Evolutionary conservation across 176 grass and related monocot genomes (phyloP).

Genomic region (Carex scoparia): DNA sequence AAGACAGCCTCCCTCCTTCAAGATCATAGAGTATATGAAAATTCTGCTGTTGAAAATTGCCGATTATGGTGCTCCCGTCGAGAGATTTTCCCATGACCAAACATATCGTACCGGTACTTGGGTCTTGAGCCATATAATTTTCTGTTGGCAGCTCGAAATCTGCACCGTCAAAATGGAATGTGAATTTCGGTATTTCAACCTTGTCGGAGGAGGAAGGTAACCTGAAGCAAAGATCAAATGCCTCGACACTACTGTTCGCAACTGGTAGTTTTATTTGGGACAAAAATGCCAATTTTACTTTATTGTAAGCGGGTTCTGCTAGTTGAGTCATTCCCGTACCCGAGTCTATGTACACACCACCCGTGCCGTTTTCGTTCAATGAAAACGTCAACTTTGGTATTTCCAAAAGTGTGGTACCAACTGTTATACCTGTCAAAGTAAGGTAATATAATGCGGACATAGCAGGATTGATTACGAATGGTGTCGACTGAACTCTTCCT

Average conservation of each 20-base stretch:
- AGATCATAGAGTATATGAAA: slow-evolving; percentile 47
- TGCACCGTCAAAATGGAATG: slow-evolving; percentile 40
- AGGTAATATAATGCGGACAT: slow-evolving; percentile 33
- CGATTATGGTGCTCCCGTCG: background rate
- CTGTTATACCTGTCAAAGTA: slow-evolving; percentile 34
- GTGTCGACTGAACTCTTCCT: slow-evolving; percentile 32
- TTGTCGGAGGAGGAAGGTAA: background rate
- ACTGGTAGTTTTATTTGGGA: slow-evolving; percentile 32
- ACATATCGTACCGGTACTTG: background rate
- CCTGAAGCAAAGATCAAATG: slow-evolving; percentile 36
- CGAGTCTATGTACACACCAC: slow-evolving; percentile 64
- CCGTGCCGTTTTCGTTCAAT: slow-evolving; percentile 16
- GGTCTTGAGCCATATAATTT: slow-evolving; percentile 18
- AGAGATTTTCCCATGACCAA: background rate
- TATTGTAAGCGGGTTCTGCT: slow-evolving; percentile 22
- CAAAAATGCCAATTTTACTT: slow-evolving; percentile 33
- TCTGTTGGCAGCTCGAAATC: slow-evolving; percentile 35
- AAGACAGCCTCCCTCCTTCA: slow-evolving; percentile 26
- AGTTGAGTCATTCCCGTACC: slow-evolving; percentile 37
- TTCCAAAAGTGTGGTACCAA: slow-evolving; percentile 33
- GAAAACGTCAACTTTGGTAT: slow-evolving; percentile 33
- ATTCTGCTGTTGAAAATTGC: slow-evolving; percentile 68
- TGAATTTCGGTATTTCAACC: slow-evolving; percentile 32
- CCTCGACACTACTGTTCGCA: background rate
- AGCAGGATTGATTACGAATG: slow-evolving; percentile 2